phyloP scores from a whole-genome alignment of 2,329 filamentous ascomycete genomes.

The Mycosphaerella sp. region DNA sequence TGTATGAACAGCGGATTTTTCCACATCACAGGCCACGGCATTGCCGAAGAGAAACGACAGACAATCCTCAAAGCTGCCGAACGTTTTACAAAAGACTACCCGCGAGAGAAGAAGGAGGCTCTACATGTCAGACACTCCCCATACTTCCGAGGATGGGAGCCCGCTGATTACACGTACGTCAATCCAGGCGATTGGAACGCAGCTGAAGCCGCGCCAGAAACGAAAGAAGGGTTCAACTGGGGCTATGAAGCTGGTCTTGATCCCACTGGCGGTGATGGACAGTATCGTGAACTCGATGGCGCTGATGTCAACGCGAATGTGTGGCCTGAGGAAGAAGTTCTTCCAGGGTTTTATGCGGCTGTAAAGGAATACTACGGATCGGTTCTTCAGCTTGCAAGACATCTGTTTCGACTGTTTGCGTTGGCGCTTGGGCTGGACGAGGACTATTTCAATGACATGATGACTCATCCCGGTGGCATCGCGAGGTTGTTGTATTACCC shows the following conservation, averaged over 20 bases:
- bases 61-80: slow-evolving; percentile 36
- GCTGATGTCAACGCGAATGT: slow-evolving; percentile 33
- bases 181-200: slow-evolving; percentile 33
- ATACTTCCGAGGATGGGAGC: slow-evolving; percentile 40
- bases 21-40: slow-evolving; percentile 37
- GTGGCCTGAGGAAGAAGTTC: slow-evolving; percentile 37
- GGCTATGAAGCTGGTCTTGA: slow-evolving; percentile 40
- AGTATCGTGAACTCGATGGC: slow-evolving; percentile 40
- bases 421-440: slow-evolving; percentile 37
- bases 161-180: slow-evolving; percentile 38
- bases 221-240: slow-evolving; percentile 42
- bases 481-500: slow-evolving; percentile 39
- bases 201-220: slow-evolving; percentile 31
- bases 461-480: slow-evolving; percentile 39
- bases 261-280: slow-evolving; percentile 38
- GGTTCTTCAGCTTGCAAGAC: slow-evolving; percentile 36
- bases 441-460: slow-evolving; percentile 38
- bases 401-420: slow-evolving; percentile 40
- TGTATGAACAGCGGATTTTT: slow-evolving; percentile 40
- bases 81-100: slow-evolving; percentile 35
- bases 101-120: slow-evolving; percentile 34
- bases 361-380: slow-evolving; percentile 38
- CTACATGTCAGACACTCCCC: slow-evolving; percentile 38
- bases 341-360: slow-evolving; percentile 37
- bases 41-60: slow-evolving; percentile 28